Evolutionary conservation across 106 monocot species (phyloP), one percentile per base, ranked within the genome.

Genomic region (Alisma plantagoaquatica): DNA sequence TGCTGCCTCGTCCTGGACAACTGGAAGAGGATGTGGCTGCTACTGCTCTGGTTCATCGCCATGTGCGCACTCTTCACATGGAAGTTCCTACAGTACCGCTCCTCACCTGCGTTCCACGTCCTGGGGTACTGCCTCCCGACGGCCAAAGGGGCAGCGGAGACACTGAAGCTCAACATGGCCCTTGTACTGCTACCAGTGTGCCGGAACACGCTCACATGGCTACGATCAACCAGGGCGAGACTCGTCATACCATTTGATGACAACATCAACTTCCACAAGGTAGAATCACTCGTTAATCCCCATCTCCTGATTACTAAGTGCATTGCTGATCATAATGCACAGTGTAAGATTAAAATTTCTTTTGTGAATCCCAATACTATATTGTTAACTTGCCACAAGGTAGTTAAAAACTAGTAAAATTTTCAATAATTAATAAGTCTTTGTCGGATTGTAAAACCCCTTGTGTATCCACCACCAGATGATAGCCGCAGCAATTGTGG

Each of bases 191-290:
- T 91, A 24, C 91, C 91, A 3, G 91, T 91, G 23, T 91, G 84
- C 77, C 76, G 91, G 27, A 91, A 84, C 61, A 78, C 84, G 17
- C 80, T 91, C 18, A 91, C 91, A 11, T 84, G 91, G 84, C 84
- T 91, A 54, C 76, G 91, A 12, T 84, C 91, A 51, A 81, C 91
- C 5, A 59, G 80, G 22, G 91, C 84, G 27, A 67, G 84, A 21
- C 72, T 80, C 57, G 67, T 85, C 66, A 74, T 91, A 27, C 91
- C 91, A 20, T 91, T 91, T 64, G 84, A 91, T 66, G 91, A 91
- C 53, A 91, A 62, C 67, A 78, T 91, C 77, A 81, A 66, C 64
- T 91, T 91, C 74, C 91, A 91, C 70, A 91, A 91, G 90, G 90
- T 84, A 56, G n/a, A n/a, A n/a, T 26, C 3, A 6, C 31, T 11